Evolutionary conservation across 2,329 filamentous ascomycete species (phyloP), one percentile per base, ranked within the genome.

Genomic region (Verticillium zaregamsianum): DNA sequence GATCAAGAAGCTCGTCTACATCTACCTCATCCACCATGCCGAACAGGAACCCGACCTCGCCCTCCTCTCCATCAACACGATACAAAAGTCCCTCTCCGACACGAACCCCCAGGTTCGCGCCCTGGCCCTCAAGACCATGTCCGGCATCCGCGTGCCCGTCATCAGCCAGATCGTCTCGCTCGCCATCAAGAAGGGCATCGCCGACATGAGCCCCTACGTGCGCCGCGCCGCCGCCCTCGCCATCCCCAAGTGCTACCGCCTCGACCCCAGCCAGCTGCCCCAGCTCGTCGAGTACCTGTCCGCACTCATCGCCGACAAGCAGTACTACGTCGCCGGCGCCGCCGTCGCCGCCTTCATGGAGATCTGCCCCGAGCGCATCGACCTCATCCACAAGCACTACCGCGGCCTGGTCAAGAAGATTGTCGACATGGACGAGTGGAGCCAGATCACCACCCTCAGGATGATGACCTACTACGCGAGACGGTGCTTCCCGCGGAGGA

Each of bases 381-480:
- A 97, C 72, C 79, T 99, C 63, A 88, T 99, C 67, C 95, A 99
- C 75, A 88, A 90, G 66, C 90, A 97, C 72, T 99, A 98, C 76
- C 87, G 92, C 58, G 82, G 86, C 39, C 79, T 99, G 65, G 88
- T 96, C 65, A 91, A 88, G 74, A 97, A 97, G 79, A 79, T 98
- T 59, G 92, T 97, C 28, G 95, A 99, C 72, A 99, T 99, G 95
- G 95, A 99, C 71, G 95, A 99, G 77, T 99, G 95, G 95, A 91
- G 93, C 52, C 95, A 99, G 76, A 76, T 98, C 60, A 90, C 92
- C 2, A 91, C 91, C 3, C 72, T 99, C 68, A 85, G 88, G 45
- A 80, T 99, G 66, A 89, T 98, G 86, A 89, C 90, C 1, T 80
- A 88, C 25, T 99, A 99, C 74, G 88, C 91, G 2, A 86, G 95